These are phyloP conservation scores for Colletotrichum gloeosporioides DNA, from an alignment of 2,329 filamentous ascomycete species.

Conservation along the genomic window DNA sequence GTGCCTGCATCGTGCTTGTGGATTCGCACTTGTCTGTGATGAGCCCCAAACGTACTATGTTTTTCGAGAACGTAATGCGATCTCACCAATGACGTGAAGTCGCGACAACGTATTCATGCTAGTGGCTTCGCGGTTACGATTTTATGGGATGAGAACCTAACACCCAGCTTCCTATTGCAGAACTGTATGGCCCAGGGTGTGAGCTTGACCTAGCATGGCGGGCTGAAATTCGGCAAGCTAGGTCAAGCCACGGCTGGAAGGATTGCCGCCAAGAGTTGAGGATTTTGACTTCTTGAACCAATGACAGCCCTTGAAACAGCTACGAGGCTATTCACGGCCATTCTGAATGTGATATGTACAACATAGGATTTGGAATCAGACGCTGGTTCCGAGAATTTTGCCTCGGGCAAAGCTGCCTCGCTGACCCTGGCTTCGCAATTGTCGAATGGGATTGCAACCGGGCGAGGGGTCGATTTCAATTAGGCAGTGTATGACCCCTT, in stretches of 20 bases:
- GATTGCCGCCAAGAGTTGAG: conserved; percentile 2
- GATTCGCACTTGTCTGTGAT: neutral
- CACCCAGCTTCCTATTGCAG: neutral
- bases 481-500: neutral
- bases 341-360: neutral
- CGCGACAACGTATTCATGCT: neutral
- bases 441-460: neutral
- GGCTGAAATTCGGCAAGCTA: neutral
- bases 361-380: neutral
- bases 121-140: neutral
- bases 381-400: neutral
- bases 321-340: neutral
- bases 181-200: neutral
- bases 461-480: neutral
- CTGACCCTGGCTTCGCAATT: neutral
- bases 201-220: neutral
- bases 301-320: neutral
- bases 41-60: neutral
- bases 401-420: neutral
- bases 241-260: neutral
- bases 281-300: neutral
- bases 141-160: neutral
- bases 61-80: neutral
- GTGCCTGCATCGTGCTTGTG: neutral
- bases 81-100: neutral